Evolutionary conservation across 192 early-diverging fungal species (phyloP), one percentile per base, ranked within the genome.

Genomic region (Coemansia sp.): DNA sequence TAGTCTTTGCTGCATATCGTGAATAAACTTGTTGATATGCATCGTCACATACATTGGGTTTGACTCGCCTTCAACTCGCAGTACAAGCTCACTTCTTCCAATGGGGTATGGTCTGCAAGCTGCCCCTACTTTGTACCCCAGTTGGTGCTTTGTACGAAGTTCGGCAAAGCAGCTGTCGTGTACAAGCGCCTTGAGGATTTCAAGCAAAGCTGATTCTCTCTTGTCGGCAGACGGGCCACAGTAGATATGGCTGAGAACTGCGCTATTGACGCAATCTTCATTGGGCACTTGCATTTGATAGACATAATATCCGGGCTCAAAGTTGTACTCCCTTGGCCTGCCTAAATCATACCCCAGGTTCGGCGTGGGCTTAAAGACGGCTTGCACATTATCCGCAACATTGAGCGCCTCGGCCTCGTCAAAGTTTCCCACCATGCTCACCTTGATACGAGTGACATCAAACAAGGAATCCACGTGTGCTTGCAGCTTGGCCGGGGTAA

Each of bases 101-200:
- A 13, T 14, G 2, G n/a, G 16, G n/a, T 43, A 16, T 3, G 14
- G 4, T 13, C 14, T n/a, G 13, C 9, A 13, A 0, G 5, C 2
- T 20, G 64, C 48, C 14, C 3, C 2, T 8, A 73, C 65, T 0
- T 80, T 57, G 65, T 91, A 90, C 0, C 91, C 91, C 14, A 93
- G 81, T 66, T 92, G 88, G 62, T 92, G 88, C 65, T 96, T 94
- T 16, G 95, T 96, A 26, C 95, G 86, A 38, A 99, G 73, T 61
- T 93, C 87, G 71, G 95, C 88, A 78, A 96, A 99, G 56, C 86
- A 88, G 10, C 91, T 91, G 62, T 94, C 90, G 26, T 87, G 72
- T 11, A 87, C 70, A 60, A 95, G 90, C 39, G 92, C 90, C 0
- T 80, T 81, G 51, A 97, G 70, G 24, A 97, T 71, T 36, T 73